A percentile compares a stretch with the other conserved stretches of the same genome.
These are phyloP conservation scores for Vaccinium macrocarpon DNA, from an alignment of 148 eudicot species.

Conservation along the genomic window DNA sequence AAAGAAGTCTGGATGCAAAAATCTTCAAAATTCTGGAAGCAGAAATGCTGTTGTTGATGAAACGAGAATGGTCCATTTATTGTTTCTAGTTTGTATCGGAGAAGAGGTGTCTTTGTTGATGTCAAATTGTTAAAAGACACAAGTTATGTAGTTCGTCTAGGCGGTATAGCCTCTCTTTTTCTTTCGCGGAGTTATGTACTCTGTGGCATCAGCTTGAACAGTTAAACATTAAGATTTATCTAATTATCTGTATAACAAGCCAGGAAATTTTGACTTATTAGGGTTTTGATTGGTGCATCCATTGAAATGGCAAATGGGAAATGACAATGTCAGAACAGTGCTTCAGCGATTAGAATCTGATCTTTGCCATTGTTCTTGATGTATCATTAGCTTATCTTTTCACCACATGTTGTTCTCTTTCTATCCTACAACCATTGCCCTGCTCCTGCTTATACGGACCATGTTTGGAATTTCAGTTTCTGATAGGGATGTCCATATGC, in stretches of 20 bases:
- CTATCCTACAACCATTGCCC: not conserved
- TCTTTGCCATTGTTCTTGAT: not conserved
- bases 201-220: not conserved
- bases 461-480: slow-evolving; percentile 44
- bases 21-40: slow-evolving; percentile 1
- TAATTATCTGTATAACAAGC: not conserved
- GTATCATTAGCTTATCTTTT: not conserved
- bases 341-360: not conserved
- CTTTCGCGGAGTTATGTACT: not conserved
- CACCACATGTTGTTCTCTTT: not conserved
- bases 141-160: not conserved
- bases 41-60: not conserved
- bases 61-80: not conserved
- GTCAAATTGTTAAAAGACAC: not conserved
- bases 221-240: not conserved
- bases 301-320: not conserved
- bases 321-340: not conserved
- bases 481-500: slow-evolving; percentile 81
- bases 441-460: not conserved
- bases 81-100: not conserved
- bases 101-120: not conserved
- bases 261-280: not conserved
- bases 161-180: not conserved
- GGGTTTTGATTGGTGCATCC: not conserved
- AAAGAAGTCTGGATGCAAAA: slow-evolving; percentile 3